Evolutionary conservation across 108 stramenopile genomes (phyloP), one percentile per base, ranked within the genome.

Genomic region (Chaetoceros tenuissimus): DNA sequence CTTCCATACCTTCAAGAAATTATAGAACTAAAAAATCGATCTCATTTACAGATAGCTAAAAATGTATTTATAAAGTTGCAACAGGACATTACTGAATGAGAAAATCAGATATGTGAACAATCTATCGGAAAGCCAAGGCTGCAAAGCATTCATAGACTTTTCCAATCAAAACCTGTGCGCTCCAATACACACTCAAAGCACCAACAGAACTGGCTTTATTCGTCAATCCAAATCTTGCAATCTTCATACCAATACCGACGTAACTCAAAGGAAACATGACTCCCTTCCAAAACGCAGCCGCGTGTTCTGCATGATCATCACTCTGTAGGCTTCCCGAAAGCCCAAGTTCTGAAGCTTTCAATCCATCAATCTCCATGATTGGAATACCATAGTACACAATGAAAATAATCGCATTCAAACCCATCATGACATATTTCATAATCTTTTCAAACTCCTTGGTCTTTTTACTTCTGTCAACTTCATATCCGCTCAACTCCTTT

Each of bases 101-200:
- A n/a, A n/a, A n/a, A n/a, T n/a, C n/a, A n/a, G n/a, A n/a, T n/a
- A n/a, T n/a, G n/a, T n/a, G n/a, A n/a, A n/a, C n/a, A n/a, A n/a
- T n/a, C n/a, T 40, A 40, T 40, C 34, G 34, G 13, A 40, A 40
- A 10, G 34, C 5, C 5, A 40, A 13, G 13, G 71, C 71, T 43
- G 68, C 73, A 34, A 75, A 46, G 25, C 70, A 78, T 55, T 90
- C 88, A 47, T 81, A 53, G 30, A 86, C 46, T 55, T 79, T 75
- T 8, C 71, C 72, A 3, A 67, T 64, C 1, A 76, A 74, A 16
- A 75, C 80, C 67, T 82, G 78, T n/a, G 79, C 60, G 3, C 77
- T 68, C 82, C 85, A 90, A 62, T 84, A 63, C 18, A 85, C 88
- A 31, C 71, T 59, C 57, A 89, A 65, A 8, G 88, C 88, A 3